Conservation (phyloP, 257 asterid species). For the Fraxinus americana region DNA sequence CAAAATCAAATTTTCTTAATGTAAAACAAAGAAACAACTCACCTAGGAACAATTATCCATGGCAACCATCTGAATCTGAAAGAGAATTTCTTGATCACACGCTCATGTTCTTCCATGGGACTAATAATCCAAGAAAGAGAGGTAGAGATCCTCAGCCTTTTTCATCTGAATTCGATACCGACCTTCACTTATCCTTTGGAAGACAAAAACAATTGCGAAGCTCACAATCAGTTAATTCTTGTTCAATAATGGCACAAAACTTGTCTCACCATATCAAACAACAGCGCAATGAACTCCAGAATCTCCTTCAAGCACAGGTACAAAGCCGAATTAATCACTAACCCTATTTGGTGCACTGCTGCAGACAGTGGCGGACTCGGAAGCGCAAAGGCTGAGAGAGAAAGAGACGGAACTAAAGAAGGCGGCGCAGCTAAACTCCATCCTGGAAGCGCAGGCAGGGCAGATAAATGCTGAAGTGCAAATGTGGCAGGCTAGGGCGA, state of each 20-base stretch:
- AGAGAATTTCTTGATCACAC: slow-evolving; percentile 40
- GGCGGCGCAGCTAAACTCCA: slow-evolving; percentile 39
- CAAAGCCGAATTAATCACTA: background rate
- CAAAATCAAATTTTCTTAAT: slow-evolving; percentile 34
- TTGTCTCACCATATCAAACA: slow-evolving; percentile 38
- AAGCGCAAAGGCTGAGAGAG: slow-evolving; percentile 37
- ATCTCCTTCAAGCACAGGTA: slow-evolving; percentile 37
- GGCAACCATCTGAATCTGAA: slow-evolving; percentile 28
- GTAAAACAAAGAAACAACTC: slow-evolving; percentile 38
- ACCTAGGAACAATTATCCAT: slow-evolving; percentile 26
- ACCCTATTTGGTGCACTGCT: slow-evolving; percentile 17
- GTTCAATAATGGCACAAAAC: slow-evolving; percentile 36
- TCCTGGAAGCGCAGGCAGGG: slow-evolving; percentile 40
- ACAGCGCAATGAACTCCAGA: slow-evolving; percentile 43
- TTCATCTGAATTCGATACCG: slow-evolving; percentile 31
- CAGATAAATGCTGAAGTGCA: slow-evolving; percentile 45
- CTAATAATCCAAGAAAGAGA: slow-evolving; percentile 33
- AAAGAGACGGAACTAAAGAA: slow-evolving; percentile 45
- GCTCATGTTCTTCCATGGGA: slow-evolving; percentile 34
- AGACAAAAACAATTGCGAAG: slow-evolving; percentile 28
- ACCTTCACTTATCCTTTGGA: slow-evolving; percentile 46
- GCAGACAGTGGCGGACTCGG: slow-evolving; percentile 40
- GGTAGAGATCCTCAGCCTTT: background rate
- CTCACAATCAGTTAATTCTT: slow-evolving; percentile 37
- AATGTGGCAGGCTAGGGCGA: slow-evolving; percentile 47